Evolutionary conservation across 2,329 filamentous ascomycete species (phyloP).

Genomic region (Macrophomina phaseolina): DNA sequence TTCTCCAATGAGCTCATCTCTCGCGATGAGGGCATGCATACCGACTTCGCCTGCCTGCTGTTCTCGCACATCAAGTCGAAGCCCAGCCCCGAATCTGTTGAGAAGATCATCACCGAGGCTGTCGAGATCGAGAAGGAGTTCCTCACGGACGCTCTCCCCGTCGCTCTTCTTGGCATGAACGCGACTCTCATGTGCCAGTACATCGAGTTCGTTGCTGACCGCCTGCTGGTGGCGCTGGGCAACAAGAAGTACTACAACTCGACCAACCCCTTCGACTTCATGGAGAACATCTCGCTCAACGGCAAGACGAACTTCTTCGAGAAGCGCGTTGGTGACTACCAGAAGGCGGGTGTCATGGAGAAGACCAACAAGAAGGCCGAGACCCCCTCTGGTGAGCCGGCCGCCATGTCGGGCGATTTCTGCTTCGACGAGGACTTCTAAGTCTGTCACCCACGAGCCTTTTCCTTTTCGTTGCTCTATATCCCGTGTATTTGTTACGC

Average conservation of each 20-base stretch:
- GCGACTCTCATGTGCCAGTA: slow-evolving; percentile 97
- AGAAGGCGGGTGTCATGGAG: slow-evolving; percentile 98
- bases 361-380: slow-evolving; percentile 73
- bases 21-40: slow-evolving; percentile 98
- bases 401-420: slow-evolving; percentile 72
- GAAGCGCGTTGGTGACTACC: slow-evolving; percentile 99
- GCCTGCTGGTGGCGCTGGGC: slow-evolving; percentile 88
- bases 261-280: slow-evolving; percentile 98
- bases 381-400: slow-evolving; percentile 52
- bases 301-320: slow-evolving; percentile 99
- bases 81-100: slow-evolving; percentile 78
- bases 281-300: slow-evolving; percentile 99
- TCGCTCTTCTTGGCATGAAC: slow-evolving; percentile 97
- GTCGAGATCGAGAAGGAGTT: slow-evolving; percentile 97
- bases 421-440: slow-evolving; percentile 97
- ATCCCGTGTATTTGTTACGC: slow-evolving; percentile 30
- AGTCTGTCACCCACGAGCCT: slow-evolving; percentile 42
- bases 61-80: slow-evolving; percentile 98
- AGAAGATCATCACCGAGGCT: slow-evolving; percentile 91
- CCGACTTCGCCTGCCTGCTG: slow-evolving; percentile 95
- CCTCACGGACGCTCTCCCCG: slow-evolving; percentile 91
- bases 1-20: slow-evolving; percentile 99
- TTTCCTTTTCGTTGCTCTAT: slow-evolving; percentile 31
- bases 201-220: slow-evolving; percentile 98
- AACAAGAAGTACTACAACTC: slow-evolving; percentile 93